These are phyloP conservation scores for Penicillium hesseltinei DNA, from an alignment of 2,329 filamentous ascomycete genomes.

Conservation along the genomic window DNA sequence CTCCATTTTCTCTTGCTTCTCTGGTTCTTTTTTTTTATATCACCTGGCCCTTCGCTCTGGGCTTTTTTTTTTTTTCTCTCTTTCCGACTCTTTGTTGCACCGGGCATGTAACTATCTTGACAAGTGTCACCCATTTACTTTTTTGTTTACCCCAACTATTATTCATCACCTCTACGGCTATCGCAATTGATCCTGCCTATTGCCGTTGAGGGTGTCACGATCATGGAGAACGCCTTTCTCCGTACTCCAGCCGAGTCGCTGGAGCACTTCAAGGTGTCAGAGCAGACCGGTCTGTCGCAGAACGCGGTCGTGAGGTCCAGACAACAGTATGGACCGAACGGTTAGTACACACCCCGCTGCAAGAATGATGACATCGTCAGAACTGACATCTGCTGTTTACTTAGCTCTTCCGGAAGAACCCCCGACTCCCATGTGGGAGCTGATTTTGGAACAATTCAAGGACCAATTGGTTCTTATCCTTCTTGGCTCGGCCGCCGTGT, in stretches of 20 bases:
- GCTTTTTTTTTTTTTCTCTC: conserved; percentile 9
- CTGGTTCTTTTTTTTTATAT: not conserved
- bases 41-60: conserved; percentile 9
- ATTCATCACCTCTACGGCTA: conserved; percentile 17
- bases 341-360: conserved; percentile 38
- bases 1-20: conserved; percentile 1
- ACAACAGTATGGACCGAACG: conserved; percentile 55
- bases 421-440: conserved; percentile 91
- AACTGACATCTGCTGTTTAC: conserved; percentile 16
- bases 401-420: conserved; percentile 80
- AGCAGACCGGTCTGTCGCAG: conserved; percentile 51
- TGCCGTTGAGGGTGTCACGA: conserved; percentile 11
- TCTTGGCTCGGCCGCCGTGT: conserved; percentile 86
- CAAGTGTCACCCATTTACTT: conserved; percentile 4
- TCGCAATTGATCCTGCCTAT: conserved; percentile 5
- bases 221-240: conserved; percentile 56
- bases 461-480: conserved; percentile 96
- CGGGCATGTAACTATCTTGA: conserved; percentile 20
- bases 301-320: conserved; percentile 48
- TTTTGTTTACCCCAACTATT: conserved; percentile 16
- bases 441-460: conserved; percentile 98
- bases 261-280: conserved; percentile 52
- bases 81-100: conserved; percentile 15
- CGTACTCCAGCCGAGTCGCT: conserved; percentile 51
- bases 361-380: conserved; percentile 2